Conservation (phyloP, 495 filamentous ascomycete genomes). For the Hypomontagnella submonticulosa region DNA sequence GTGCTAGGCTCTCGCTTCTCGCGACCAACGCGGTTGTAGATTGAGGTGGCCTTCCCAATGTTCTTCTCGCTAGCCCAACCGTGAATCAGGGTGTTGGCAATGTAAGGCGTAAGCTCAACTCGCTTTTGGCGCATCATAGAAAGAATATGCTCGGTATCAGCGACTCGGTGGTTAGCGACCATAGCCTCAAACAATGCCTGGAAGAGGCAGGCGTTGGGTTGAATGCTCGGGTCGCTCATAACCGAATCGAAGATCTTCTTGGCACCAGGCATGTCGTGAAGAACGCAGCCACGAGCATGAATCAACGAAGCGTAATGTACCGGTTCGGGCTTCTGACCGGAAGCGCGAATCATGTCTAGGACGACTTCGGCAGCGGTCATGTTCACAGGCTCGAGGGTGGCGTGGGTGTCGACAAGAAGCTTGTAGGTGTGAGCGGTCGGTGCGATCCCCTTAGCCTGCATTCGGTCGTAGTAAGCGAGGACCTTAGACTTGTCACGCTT, state of each 20-base stretch:
- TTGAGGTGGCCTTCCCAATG: conserved; percentile 77
- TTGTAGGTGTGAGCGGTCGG: conserved; percentile 98
- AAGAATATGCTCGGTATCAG: conserved; percentile 78
- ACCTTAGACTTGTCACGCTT: conserved; percentile 96
- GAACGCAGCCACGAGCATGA: conserved; percentile 93
- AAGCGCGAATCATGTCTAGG: conserved; percentile 77
- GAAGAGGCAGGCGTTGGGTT: conserved; percentile 85
- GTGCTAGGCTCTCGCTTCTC: conserved; percentile 93
- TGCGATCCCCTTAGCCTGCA: conserved; percentile 85
- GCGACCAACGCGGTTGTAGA: conserved; percentile 79
- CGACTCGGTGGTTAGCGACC: conserved; percentile 90
- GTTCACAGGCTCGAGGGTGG: conserved; percentile 91
- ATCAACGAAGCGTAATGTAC: conserved; percentile 96
- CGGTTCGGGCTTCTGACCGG: conserved; percentile 82
- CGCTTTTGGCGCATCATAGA: conserved; percentile 74
- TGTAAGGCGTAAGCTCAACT: conserved; percentile 94
- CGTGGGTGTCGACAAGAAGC: conserved; percentile 94
- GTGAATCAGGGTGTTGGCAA: conserved; percentile 98
- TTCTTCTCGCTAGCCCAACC: conserved; percentile 91
- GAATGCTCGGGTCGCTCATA: conserved; percentile 70
- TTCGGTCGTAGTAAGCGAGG: conserved; percentile 94
- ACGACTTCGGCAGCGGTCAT: conserved; percentile 90
- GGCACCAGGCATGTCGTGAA: conserved; percentile 88
- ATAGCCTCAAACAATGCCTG: conserved; percentile 95
- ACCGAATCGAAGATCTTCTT: conserved; percentile 83